Evolutionary conservation across 352 stramenopile species (phyloP).

Genomic region (Phytophthora chlamydospora): DNA sequence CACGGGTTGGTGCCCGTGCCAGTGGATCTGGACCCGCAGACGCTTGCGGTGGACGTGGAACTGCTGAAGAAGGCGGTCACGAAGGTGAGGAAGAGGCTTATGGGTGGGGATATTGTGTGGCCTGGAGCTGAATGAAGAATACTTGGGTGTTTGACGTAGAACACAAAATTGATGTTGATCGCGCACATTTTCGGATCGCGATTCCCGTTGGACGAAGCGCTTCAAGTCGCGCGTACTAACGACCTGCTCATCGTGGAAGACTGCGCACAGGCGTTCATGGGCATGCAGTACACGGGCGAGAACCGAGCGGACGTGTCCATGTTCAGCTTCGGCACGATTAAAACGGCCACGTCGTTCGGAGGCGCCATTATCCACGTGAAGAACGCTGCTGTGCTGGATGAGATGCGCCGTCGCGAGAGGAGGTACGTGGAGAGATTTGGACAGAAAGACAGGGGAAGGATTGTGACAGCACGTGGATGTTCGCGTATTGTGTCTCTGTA

Average conservation of each 20-base stretch:
- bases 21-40: slow-evolving; percentile 72
- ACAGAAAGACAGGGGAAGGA: neutral
- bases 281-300: slow-evolving; percentile 70
- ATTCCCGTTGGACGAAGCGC: slow-evolving; percentile 54
- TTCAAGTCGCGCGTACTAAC: slow-evolving; percentile 58
- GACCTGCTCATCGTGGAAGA: slow-evolving; percentile 79
- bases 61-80: slow-evolving; percentile 53
- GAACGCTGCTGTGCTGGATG: slow-evolving; percentile 52
- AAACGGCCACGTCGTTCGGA: slow-evolving; percentile 84
- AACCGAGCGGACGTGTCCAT: slow-evolving; percentile 72
- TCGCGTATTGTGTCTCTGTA: slow-evolving; percentile 7
- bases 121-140: slow-evolving; percentile 3
- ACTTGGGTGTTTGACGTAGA: slow-evolving; percentile 32
- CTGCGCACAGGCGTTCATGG: slow-evolving; percentile 79
- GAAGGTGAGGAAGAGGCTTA: slow-evolving; percentile 27
- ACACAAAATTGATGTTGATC: slow-evolving; percentile 74
- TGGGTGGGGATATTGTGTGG: neutral
- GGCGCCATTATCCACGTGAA: slow-evolving; percentile 72
- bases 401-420: slow-evolving; percentile 73
- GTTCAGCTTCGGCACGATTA: slow-evolving; percentile 91
- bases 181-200: slow-evolving; percentile 83
- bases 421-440: slow-evolving; percentile 31
- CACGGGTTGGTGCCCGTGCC: slow-evolving; percentile 79
- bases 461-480: slow-evolving; percentile 1
- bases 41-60: slow-evolving; percentile 61